phyloP scores from a whole-genome alignment of 1,139 yeast species.

The Waltiozyma sp. region DNA sequence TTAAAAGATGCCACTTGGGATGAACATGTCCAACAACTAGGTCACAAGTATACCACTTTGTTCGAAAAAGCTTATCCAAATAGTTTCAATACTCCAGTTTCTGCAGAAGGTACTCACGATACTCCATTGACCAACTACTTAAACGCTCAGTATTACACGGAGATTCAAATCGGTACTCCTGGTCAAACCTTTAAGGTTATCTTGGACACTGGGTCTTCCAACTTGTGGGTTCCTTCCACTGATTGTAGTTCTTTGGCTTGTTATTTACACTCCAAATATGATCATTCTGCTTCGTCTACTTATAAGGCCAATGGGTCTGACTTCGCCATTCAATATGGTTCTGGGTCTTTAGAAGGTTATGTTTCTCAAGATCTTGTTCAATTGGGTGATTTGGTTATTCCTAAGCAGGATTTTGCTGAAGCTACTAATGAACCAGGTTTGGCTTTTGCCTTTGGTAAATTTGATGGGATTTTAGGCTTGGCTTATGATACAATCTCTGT shows the following conservation, averaged over 20 bases:
- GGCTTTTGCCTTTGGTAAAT: constrained; percentile 96
- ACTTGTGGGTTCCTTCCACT: constrained; percentile 88
- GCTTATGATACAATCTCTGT: constrained; percentile 89
- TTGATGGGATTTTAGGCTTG: constrained; percentile 92
- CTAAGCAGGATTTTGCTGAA: constrained; percentile 89
- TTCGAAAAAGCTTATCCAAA: constrained; percentile 35
- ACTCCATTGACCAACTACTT: constrained; percentile 84
- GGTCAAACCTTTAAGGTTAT: constrained; percentile 84
- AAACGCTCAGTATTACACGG: constrained; percentile 93
- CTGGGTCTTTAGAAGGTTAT: constrained; percentile 86
- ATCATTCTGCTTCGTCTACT: constrained; percentile 66
- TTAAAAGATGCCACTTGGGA: constrained; percentile 47
- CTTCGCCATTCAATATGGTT: constrained; percentile 80
- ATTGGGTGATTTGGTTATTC: constrained; percentile 76
- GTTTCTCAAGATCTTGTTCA: constrained; percentile 74
- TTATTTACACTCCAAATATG: constrained; percentile 83
- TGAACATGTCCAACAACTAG: constrained; percentile 60
- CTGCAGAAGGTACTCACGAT: constrained; percentile 33
- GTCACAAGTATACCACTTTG: constrained; percentile 55
- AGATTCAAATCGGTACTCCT: constrained; percentile 83
- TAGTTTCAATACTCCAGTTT: constrained; percentile 28
- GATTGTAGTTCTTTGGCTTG: constrained; percentile 93
- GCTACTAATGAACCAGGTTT: constrained; percentile 95
- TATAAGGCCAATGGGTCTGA: constrained; percentile 80
- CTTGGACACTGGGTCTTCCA: constrained; percentile 92